Percentiles rank a stretch among this genome's conserved stretches.
Conservation (phyloP, 495 filamentous ascomycete species). For the Paragyromitra xinjiangensis region DNA sequence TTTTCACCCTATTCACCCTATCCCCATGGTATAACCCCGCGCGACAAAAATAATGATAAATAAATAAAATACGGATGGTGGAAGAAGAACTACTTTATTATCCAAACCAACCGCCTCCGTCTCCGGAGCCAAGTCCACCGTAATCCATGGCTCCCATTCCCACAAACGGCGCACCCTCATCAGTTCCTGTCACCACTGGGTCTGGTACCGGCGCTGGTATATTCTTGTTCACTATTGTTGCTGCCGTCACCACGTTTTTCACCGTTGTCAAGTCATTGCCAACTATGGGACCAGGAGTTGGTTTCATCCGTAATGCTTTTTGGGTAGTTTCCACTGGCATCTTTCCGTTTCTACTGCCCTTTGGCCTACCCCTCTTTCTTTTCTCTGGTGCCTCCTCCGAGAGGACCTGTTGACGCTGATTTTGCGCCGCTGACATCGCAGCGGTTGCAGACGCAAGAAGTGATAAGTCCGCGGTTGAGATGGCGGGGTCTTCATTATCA, state of each 20-base stretch:
- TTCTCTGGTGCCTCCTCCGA: constrained; percentile 43
- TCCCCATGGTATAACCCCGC: background rate
- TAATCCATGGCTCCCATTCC: constrained; percentile 49
- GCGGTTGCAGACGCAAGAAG: constrained; percentile 54
- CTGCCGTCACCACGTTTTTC: constrained; percentile 37
- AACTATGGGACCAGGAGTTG: constrained; percentile 19
- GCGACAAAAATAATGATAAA: background rate
- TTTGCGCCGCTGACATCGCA: constrained; percentile 41
- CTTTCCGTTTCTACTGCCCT: constrained; percentile 55
- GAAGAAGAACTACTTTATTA: constrained; percentile 11
- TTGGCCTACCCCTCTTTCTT: constrained; percentile 52
- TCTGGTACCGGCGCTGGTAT: constrained; percentile 17
- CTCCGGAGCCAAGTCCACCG: constrained; percentile 32
- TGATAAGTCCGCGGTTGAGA: constrained; percentile 47
- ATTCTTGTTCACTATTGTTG: constrained; percentile 16
- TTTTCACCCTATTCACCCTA: background rate
- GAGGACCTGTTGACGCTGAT: constrained; percentile 18
- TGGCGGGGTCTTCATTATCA: constrained; percentile 44
- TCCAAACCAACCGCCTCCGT: constrained; percentile 51
- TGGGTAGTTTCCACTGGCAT: constrained; percentile 52
- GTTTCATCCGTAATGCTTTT: constrained; percentile 40
- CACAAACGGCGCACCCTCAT: constrained; percentile 46
- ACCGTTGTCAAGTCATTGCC: constrained; percentile 2
- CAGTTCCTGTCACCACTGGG: constrained; percentile 34
- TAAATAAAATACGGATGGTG: background rate